Percentiles rank a stretch among this genome's conserved stretches.
Evolutionary conservation across 2,329 filamentous ascomycete species (phyloP).

Genomic region (Raffaelea ambrosiae): DNA sequence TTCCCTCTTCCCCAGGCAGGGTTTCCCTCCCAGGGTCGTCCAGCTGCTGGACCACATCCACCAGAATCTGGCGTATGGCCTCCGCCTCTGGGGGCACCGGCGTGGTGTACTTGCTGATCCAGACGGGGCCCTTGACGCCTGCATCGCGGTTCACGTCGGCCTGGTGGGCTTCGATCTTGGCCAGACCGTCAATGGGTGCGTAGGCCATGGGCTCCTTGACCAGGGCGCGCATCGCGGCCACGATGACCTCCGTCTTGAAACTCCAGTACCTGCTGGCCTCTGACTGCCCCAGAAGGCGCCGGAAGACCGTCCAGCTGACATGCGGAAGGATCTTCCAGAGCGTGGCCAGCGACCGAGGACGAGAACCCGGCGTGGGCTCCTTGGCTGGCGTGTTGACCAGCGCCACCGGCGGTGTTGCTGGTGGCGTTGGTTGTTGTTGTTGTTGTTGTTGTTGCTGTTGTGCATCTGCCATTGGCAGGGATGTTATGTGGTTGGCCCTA

Average conservation of each 20-base stretch:
- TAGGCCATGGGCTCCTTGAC: constrained; percentile 44
- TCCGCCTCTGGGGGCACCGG: constrained; percentile 43
- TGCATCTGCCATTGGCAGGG: too few relatives aligned
- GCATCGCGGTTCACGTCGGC: constrained; percentile 53
- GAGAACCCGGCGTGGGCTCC: too few relatives aligned
- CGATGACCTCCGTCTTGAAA: constrained; percentile 62
- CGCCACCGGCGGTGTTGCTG: too few relatives aligned
- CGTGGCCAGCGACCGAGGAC: too few relatives aligned
- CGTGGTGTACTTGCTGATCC: constrained; percentile 66
- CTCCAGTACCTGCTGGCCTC: constrained; percentile 69
- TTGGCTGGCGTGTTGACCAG: too few relatives aligned
- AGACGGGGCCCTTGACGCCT: constrained; percentile 69
- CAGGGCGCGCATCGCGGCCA: constrained; percentile 63
- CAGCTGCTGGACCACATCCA: constrained; percentile 42
- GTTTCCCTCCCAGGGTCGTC: too few relatives aligned
- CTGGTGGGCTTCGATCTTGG: too few relatives aligned
- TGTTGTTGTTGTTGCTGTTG: constrained; percentile 33
- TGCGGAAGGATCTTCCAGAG: too few relatives aligned
- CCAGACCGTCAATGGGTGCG: constrained; percentile 59
- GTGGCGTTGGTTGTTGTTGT: too few relatives aligned
- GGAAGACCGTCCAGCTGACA: constrained; percentile 52
- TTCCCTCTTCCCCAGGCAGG: too few relatives aligned
- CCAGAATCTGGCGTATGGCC: constrained; percentile 48
- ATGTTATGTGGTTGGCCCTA: too few relatives aligned
- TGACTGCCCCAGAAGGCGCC: constrained; percentile 60